phyloP scores from a whole-genome alignment of 1,284 basidiomycete species.

The Paramarasmius palmivorus region DNA sequence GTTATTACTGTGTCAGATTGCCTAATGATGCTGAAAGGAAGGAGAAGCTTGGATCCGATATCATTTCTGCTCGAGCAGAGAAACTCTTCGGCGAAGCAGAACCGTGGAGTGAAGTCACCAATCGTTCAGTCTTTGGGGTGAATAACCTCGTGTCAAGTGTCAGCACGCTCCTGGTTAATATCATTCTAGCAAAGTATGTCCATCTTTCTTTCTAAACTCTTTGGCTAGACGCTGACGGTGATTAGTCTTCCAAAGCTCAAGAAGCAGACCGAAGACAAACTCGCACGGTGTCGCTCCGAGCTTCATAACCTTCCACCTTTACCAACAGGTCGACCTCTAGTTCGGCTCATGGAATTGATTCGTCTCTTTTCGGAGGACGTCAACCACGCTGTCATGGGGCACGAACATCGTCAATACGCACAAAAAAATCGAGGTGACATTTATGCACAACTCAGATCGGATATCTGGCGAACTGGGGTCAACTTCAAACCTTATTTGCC shows the following conservation, averaged over 20 bases:
- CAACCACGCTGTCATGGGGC: constrained; percentile 35
- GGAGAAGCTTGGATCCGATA: constrained; percentile 25
- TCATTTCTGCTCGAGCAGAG: constrained; percentile 32
- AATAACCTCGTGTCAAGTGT: background rate
- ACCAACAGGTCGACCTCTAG: constrained; percentile 40
- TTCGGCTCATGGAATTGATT: constrained; percentile 46
- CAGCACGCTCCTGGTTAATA: background rate
- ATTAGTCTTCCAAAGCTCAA: constrained; percentile 44
- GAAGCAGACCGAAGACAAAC: constrained; percentile 34
- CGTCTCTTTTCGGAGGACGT: constrained; percentile 44
- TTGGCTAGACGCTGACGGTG: background rate
- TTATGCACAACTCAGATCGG: constrained; percentile 34
- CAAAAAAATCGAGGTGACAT: constrained; percentile 34
- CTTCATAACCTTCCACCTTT: constrained; percentile 43
- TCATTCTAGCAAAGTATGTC: background rate
- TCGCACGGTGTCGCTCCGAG: constrained; percentile 34
- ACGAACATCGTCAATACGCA: constrained; percentile 28
- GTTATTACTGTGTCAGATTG: constrained; percentile 52
- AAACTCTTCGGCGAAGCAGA: constrained; percentile 36
- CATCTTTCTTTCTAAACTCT: background rate
- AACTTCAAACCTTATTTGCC: constrained; percentile 38
- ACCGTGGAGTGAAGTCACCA: constrained; percentile 31
- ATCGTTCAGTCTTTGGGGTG: background rate
- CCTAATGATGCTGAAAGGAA: constrained; percentile 45
- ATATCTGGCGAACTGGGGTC: constrained; percentile 39